phyloP scores from a whole-genome alignment of 352 stramenopile genomes.

The Phytopythium montanum region DNA sequence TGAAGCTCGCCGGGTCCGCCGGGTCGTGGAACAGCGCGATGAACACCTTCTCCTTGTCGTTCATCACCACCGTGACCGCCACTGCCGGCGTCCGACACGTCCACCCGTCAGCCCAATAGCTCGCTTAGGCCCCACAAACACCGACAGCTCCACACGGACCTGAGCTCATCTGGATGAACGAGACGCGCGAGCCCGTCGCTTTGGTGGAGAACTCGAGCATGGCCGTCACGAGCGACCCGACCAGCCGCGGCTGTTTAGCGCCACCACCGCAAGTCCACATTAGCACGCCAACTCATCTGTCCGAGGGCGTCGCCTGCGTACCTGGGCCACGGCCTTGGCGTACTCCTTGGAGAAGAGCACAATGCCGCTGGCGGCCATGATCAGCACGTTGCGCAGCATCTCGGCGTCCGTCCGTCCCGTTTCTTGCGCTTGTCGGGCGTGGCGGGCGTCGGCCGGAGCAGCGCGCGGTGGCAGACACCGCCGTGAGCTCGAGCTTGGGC shows the following conservation, averaged over 20 bases:
- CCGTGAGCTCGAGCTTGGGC: background rate
- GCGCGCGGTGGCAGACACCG: background rate
- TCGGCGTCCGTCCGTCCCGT: slow-evolving; percentile 1
- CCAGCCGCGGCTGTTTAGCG: slow-evolving; percentile 78
- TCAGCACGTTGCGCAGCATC: slow-evolving; percentile 92
- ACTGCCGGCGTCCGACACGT: slow-evolving; percentile 25
- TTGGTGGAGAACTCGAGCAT: slow-evolving; percentile 92
- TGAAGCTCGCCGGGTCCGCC: slow-evolving; percentile 72
- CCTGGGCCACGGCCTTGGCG: slow-evolving; percentile 81
- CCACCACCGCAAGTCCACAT: background rate
- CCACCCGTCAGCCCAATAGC: background rate
- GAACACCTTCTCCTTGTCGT: slow-evolving; percentile 88
- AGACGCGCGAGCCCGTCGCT: slow-evolving; percentile 85
- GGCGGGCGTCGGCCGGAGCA: background rate
- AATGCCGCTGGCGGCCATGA: slow-evolving; percentile 91
- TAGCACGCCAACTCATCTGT: background rate
- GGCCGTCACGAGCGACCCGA: slow-evolving; percentile 88
- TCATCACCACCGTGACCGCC: slow-evolving; percentile 86
- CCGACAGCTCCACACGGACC: slow-evolving; percentile 21
- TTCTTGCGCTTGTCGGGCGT: background rate
- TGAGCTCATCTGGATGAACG: slow-evolving; percentile 87
- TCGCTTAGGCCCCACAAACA: background rate
- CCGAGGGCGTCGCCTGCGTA: slow-evolving; percentile 16
- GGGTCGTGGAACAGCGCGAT: slow-evolving; percentile 91
- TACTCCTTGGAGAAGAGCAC: slow-evolving; percentile 93